Base-by-base conservation (phyloP, 2,329 filamentous ascomycete genomes). In the Pyrenochaeta sp. region DNA sequence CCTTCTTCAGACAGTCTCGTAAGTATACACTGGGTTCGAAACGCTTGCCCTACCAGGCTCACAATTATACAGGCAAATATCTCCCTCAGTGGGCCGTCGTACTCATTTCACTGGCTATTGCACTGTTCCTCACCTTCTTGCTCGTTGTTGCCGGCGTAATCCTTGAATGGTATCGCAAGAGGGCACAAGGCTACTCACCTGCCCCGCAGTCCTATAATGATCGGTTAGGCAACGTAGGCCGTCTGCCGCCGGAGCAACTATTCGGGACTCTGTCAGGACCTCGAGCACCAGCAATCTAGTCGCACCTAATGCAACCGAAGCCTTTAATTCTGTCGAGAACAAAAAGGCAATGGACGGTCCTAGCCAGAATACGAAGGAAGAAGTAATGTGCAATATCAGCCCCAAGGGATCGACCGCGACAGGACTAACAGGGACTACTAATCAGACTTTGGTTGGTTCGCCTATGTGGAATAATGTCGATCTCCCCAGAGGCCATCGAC, bases 101-200 rank as follows among this genome's bases (percentile, higher is more conserved):
- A 26, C 81, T 95, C 9, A 93, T 95, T 53, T 85, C 84, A 14
- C 82, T 95, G 23, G 90, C 84, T 42, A 89, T 94, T 47, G 82
- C 90, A 1, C 82, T 95, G 2, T 88, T 78, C 19, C 75, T 93
- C 48, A 89, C 90, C 61, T 87, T 93, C 70, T 74, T 93, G 31
- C 79, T 95, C 38, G 88, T 95, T 39, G 79, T 89, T 35, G 81
- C 82, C 14, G 90, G 90, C 52, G 83, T 95, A 50, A 63, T 89
- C 30, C 78, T 91, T 44, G 89, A 94, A 73, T 84, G 89, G 48
- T 78, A 87, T 48, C 83, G 89, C 59, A 87, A 90, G 74, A 86
- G 82, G 75, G 82, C 84, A 35, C 88, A 93, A 67, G 90, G 90
- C 35, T 95, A 95, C 57, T 76, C 85, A 10, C 89, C 86, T n/a